Percentiles rank a stretch among this genome's conserved stretches.
Evolutionary conservation across 345 rosid genomes (phyloP).

Genomic region (Pseudoturritis turrita): DNA sequence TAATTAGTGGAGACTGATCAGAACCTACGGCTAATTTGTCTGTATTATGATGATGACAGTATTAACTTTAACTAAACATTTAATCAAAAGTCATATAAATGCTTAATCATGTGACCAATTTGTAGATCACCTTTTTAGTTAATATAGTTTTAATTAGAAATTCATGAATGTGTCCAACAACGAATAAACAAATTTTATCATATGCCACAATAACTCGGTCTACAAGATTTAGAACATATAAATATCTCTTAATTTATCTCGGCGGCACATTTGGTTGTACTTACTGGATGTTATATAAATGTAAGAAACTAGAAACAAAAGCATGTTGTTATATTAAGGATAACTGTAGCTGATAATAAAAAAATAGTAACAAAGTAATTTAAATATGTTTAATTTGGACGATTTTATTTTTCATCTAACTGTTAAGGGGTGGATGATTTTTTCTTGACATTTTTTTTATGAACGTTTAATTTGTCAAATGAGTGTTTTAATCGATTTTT

Average conservation of each 20-base stretch:
- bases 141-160: neutral
- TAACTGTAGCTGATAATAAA: too few species aligned
- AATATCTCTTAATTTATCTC: neutral
- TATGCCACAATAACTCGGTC: neutral
- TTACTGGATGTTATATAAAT: neutral
- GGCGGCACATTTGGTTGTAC: neutral
- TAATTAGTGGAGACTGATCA: slow-evolving; percentile 33
- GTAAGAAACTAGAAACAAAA: neutral
- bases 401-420: too few species aligned
- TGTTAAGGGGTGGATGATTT: too few species aligned
- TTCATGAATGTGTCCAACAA: neutral
- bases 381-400: too few species aligned
- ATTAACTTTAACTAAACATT: neutral
- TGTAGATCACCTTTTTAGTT: neutral
- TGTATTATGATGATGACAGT: slow-evolving; percentile 23
- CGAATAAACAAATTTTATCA: neutral
- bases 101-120: slow-evolving; percentile 31
- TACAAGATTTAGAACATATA: neutral
- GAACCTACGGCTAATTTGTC: slow-evolving; percentile 30
- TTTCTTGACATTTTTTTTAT: too few species aligned
- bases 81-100: slow-evolving; percentile 1
- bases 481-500: too few species aligned
- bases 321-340: too few species aligned
- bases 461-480: too few species aligned
- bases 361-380: too few species aligned